Percentiles rank a stretch among this genome's conserved stretches.
Evolutionary conservation across 2,329 filamentous ascomycete genomes (phyloP).

Genomic region (Alternaria longipes): DNA sequence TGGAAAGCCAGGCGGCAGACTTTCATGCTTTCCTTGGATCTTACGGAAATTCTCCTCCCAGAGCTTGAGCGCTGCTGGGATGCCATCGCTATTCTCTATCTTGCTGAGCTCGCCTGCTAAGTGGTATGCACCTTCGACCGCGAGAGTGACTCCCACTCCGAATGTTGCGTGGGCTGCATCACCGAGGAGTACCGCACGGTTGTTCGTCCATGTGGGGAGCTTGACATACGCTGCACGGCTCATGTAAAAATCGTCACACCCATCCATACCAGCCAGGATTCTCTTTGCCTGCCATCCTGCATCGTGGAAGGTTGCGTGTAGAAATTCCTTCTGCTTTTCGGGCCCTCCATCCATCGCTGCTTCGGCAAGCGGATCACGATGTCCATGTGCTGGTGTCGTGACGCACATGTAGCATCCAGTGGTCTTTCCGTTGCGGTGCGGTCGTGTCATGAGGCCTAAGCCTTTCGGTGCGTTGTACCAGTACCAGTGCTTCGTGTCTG

Average conservation of each 20-base stretch:
- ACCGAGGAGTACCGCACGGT: constrained; percentile 62
- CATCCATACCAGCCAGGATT: constrained; percentile 55
- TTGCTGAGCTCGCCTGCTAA: constrained; percentile 51
- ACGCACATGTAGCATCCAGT: constrained; percentile 41
- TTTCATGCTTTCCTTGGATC: constrained; percentile 26
- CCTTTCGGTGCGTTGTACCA: constrained; percentile 40
- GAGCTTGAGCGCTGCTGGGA: constrained; percentile 29
- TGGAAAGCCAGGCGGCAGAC: constrained; percentile 19
- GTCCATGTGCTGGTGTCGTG: constrained; percentile 22
- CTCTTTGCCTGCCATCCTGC: constrained; percentile 58
- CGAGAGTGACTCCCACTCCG: constrained; percentile 44
- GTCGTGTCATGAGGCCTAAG: constrained; percentile 34
- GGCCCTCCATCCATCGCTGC: constrained; percentile 41
- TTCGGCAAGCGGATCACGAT: constrained; percentile 25
- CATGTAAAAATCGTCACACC: constrained; percentile 59
- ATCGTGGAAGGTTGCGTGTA: constrained; percentile 48
- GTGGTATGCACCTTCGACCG: constrained; percentile 52
- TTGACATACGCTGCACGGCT: constrained; percentile 57
- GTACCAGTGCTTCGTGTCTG: constrained; percentile 33
- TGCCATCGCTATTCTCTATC: constrained; percentile 22
- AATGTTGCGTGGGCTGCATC: constrained; percentile 59
- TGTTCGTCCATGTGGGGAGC: constrained; percentile 55
- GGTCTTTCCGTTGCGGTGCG: constrained; percentile 37
- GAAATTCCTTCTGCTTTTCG: constrained; percentile 53
- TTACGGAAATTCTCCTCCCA: constrained; percentile 35